Evolutionary conservation across 768 basidiomycete genomes (phyloP).

Genomic region (Pleurotus djamor): DNA sequence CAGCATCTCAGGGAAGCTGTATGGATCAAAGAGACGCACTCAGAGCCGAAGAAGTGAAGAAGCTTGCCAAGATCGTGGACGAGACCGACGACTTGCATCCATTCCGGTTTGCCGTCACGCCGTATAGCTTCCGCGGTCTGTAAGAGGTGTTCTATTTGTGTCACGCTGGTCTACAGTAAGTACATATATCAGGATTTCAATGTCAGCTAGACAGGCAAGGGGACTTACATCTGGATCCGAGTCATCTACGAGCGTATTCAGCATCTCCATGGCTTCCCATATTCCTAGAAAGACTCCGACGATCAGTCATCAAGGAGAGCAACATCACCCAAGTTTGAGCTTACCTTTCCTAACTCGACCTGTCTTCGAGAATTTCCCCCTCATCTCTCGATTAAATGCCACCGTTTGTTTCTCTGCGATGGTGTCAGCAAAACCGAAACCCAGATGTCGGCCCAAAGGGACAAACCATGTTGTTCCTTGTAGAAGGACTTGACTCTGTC

Average conservation of each 20-base stretch:
- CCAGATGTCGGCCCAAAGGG: not conserved
- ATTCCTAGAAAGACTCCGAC: constrained; percentile 22
- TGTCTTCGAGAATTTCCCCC: constrained; percentile 66
- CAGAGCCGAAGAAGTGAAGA: constrained; percentile 77
- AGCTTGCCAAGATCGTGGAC: constrained; percentile 90
- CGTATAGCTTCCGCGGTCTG: constrained; percentile 91
- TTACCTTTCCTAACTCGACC: constrained; percentile 66
- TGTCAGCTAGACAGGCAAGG: not conserved
- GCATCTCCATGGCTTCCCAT: constrained; percentile 84
- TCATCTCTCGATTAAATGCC: constrained; percentile 74
- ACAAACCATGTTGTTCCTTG: constrained; percentile 46
- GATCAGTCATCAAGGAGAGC: not conserved
- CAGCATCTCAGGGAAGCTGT: not conserved
- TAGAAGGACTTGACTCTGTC: constrained; percentile 50
- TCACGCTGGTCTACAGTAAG: constrained; percentile 55
- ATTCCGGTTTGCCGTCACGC: constrained; percentile 81
- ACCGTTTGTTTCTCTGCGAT: constrained; percentile 79
- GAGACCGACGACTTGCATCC: constrained; percentile 90
- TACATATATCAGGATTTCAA: too few species aligned
- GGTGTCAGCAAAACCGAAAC: not conserved
- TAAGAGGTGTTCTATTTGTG: constrained; percentile 88
- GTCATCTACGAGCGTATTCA: constrained; percentile 84
- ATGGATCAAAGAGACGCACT: constrained; percentile 19
- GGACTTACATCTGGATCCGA: constrained; percentile 79
- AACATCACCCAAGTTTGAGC: not conserved